Evolutionary conservation across 192 early-diverging fungal genomes (phyloP).

Genomic region (Mortierella antarctica): DNA sequence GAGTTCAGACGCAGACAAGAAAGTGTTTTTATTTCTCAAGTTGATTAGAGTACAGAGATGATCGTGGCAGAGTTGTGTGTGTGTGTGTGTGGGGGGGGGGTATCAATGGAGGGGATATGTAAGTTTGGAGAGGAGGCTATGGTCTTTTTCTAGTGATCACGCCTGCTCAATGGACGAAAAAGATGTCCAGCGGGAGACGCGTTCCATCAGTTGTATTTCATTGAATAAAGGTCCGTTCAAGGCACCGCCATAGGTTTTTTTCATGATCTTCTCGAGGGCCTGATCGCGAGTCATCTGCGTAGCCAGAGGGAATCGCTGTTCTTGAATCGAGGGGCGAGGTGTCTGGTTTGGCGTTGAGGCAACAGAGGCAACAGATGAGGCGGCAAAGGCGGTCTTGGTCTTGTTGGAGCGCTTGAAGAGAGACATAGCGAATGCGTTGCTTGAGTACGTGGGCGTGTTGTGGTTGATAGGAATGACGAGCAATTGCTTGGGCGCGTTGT

Average conservation of each 20-base stretch:
- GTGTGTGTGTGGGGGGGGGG: too few relatives aligned
- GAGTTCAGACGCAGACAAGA: too few relatives aligned
- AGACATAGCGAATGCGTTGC: background rate
- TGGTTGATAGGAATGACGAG: background rate
- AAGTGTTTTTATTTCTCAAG: too few relatives aligned
- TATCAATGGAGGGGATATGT: too few relatives aligned
- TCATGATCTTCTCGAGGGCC: background rate
- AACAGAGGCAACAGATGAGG: background rate
- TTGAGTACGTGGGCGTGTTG: background rate
- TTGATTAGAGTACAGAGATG: too few relatives aligned
- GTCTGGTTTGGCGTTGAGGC: slow-evolving; percentile 18
- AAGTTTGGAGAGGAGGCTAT: too few relatives aligned
- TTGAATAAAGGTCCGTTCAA: background rate
- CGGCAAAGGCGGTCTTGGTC: slow-evolving; percentile 27
- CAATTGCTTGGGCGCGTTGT: too few relatives aligned
- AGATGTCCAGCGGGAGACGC: too few relatives aligned
- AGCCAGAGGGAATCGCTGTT: background rate
- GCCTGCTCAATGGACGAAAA: too few relatives aligned
- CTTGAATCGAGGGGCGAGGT: slow-evolving; percentile 17
- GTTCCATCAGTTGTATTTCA: background rate
- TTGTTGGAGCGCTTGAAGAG: slow-evolving; percentile 30
- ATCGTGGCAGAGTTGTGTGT: too few relatives aligned
- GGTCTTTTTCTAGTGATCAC: too few relatives aligned
- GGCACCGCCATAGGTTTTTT: background rate
- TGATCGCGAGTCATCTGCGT: slow-evolving; percentile 10